Base-by-base conservation (phyloP, 2,329 filamentous ascomycete species). In the Grosmannia serpens region DNA sequence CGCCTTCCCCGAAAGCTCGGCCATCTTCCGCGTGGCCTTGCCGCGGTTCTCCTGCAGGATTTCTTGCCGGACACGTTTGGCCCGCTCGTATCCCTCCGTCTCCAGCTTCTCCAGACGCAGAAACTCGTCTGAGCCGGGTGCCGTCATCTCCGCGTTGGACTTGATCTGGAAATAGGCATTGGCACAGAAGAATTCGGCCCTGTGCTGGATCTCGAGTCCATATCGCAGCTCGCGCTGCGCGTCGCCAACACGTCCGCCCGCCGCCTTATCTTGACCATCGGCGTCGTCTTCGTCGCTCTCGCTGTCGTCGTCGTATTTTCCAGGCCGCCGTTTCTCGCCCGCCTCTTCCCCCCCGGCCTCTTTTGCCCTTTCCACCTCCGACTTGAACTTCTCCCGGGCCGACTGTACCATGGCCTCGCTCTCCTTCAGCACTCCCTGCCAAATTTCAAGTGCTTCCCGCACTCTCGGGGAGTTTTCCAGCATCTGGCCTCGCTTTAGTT, bases 161-260 rank as follows among this genome's bases (percentile, higher is more conserved):
- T 91, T 94, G 61, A 95, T 87, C 67, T 96, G 89, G 67, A 85
- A 96, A 64, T 86, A 85, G 0, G 85, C 87, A 64, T 91, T 96
- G 17, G 86, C 90, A 29, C 86, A 86, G 67, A 95, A 96, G 72
- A 96, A 96, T 1, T 83, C 78, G 33, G 87, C 89, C 63, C 86
- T 84, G 68, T 96, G 92, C 61, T 92, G 81, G 50, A 95, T 71
- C 67, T 95, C 90, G 22, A 96, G 75, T 2, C 88, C 85, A 24
- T 77, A 79, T 11, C 90, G 85, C 26, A 96, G 75, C 50, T 84
- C 81, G 57, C 85, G 82, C 38, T 85, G 82, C 55, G 80, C 78
- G 44, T 83, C 78, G 54, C 78, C 75, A 27, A 89, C 65, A 22
- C 79, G 79, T 0, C 70, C 56, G 2, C 59, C 46, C 3, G 63